Base-by-base conservation (phyloP, 768 basidiomycete species). In the Termitomyces sp. region DNA sequence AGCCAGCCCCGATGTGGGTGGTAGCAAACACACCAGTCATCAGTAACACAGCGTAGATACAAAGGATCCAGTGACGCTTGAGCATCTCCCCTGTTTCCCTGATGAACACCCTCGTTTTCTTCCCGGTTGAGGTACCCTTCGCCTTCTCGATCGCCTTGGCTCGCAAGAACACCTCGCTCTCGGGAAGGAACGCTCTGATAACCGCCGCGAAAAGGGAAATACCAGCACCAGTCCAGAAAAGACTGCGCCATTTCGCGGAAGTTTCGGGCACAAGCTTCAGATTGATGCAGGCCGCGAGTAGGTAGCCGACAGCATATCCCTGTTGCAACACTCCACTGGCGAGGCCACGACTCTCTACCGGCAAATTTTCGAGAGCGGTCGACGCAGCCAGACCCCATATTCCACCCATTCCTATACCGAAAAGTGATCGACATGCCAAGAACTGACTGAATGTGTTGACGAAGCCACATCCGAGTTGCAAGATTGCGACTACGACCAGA, bases 361-460 rank as follows among this genome's bases (percentile, higher is more conserved):
- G 95, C 11, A 96, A 79, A 69, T 91, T 95, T 70, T 97, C 95
- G 39, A 97, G 85, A 0, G 90, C 87, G 0, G 90, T 94, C 0
- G 91, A 81, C 1, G 90, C 78, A 0, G 92, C 82, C 33, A 93
- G 75, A 18, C 93, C 93, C 93, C 94, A 96, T 48, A 96, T 81
- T 0, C 91, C 91, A 36, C 92, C 91, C 91, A 94, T 93, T 0
- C 86, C 88, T 53, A 94, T 82, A 60, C 93, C 93, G 68, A 95
- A 95, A 46, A 97, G 78, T 2, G 87, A 82, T 6, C 95, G 82
- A 6, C 93, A 78, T 16, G 82, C 93, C 27, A 98, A 82, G 76
- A 98, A 98, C 61, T 88, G 79, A 0, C 60, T 34, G 73, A 84
- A 98, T 0, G 86, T 92, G 18, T 87, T 78, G 45, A 86, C 85